Percentiles rank a stretch among this genome's conserved stretches.
Evolutionary conservation across 805 yeast species (phyloP).

Genomic region (Ogataea paraovalis): DNA sequence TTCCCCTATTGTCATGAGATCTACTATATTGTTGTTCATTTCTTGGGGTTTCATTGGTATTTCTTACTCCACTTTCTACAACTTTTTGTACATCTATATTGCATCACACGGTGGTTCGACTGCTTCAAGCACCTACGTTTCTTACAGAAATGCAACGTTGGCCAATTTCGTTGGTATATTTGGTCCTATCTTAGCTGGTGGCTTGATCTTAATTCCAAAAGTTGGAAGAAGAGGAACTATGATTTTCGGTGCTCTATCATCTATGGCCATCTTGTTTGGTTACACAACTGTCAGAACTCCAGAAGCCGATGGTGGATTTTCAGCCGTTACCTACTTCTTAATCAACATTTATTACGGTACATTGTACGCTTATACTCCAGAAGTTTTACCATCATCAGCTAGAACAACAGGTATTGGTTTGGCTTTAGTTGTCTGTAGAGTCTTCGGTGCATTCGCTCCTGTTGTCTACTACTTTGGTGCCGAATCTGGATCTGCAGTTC

Average conservation of each 20-base stretch:
- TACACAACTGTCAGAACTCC: constrained; percentile 59
- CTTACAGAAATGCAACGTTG: constrained; percentile 46
- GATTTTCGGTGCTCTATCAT: constrained; percentile 45
- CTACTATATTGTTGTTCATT: constrained; percentile 41
- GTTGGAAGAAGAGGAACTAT: constrained; percentile 59
- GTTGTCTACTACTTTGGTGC: constrained; percentile 50
- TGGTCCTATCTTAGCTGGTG: constrained; percentile 54
- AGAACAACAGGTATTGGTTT: constrained; percentile 61
- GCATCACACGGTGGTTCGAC: constrained; percentile 47
- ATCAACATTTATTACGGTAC: constrained; percentile 52
- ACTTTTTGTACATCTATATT: constrained; percentile 50
- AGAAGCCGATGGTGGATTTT: constrained; percentile 48
- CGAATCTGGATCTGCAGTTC: constrained; percentile 47
- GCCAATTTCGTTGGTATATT: constrained; percentile 44
- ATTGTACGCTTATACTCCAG: constrained; percentile 64
- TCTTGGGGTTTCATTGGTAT: constrained; percentile 59
- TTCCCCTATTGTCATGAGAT: constrained; percentile 38
- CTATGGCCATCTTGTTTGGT: constrained; percentile 57
- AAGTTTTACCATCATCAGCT: constrained; percentile 49
- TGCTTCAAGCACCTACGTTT: constrained; percentile 35
- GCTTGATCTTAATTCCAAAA: constrained; percentile 26
- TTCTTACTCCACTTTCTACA: constrained; percentile 54
- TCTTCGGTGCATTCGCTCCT: constrained; percentile 55
- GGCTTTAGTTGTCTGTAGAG: constrained; percentile 50
- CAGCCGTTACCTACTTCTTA: constrained; percentile 45